Percentiles rank a stretch among this genome's conserved stretches.
phyloP scores from a whole-genome alignment of 108 stramenopile genomes.

The Fragilaria crotonensis region DNA sequence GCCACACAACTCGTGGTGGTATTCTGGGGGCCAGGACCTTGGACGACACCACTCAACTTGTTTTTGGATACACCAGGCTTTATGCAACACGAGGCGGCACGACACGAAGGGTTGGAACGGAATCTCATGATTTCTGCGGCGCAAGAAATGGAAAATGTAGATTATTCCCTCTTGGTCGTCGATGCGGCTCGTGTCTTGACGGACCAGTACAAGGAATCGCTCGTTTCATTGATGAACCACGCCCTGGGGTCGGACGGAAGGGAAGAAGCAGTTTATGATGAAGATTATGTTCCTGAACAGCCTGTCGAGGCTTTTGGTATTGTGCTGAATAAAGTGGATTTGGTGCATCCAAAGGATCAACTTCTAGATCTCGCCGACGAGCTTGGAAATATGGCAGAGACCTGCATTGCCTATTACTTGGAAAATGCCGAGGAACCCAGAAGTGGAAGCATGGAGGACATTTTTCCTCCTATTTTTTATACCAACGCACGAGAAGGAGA shows the following conservation, averaged over 20 bases:
- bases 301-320: conserved; percentile 70
- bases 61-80: conserved; percentile 92
- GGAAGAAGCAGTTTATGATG: conserved; percentile 28
- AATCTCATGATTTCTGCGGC: conserved; percentile 48
- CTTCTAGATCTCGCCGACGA: conserved; percentile 66
- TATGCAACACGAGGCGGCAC: conserved; percentile 47
- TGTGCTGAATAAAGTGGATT: conserved; percentile 88
- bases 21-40: conserved; percentile 80
- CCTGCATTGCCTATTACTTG: conserved; percentile 27
- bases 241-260: conserved; percentile 51
- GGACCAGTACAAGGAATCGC: conserved; percentile 50
- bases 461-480: conserved; percentile 55
- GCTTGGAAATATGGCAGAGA: conserved; percentile 66
- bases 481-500: conserved; percentile 66
- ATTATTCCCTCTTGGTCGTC: conserved; percentile 76
- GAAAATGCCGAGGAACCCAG: conserved; percentile 20
- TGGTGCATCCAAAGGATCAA: conserved; percentile 79
- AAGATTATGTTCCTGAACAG: background rate
- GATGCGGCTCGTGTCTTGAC: conserved; percentile 71
- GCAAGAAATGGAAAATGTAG: conserved; percentile 59
- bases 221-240: conserved; percentile 55
- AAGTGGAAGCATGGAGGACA: conserved; percentile 19
- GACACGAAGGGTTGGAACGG: conserved; percentile 59
- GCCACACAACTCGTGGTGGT: conserved; percentile 83
- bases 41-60: conserved; percentile 64